Percentiles rank a stretch among this genome's conserved stretches.
These are phyloP conservation scores for Eurotiales sp. DNA, from an alignment of 2,329 filamentous ascomycete genomes.

Conservation along the genomic window DNA sequence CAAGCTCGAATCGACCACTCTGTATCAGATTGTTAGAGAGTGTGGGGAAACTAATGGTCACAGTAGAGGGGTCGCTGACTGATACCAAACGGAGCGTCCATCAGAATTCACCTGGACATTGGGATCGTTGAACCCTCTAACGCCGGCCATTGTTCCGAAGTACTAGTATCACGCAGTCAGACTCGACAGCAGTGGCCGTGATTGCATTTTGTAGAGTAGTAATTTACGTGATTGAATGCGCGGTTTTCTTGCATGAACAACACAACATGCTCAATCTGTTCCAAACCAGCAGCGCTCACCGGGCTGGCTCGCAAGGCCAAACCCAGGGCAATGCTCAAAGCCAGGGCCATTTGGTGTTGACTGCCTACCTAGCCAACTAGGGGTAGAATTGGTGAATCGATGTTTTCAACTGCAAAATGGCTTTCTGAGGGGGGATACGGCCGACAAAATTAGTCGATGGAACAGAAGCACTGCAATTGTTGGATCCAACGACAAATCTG, in stretches of 20 bases:
- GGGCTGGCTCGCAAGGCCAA: constrained; percentile 14
- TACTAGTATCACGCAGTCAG: constrained; percentile 39
- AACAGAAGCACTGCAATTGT: no score
- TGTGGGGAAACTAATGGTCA: no score
- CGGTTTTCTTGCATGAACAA: constrained; percentile 56
- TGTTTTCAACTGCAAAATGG: neutral
- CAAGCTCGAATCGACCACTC: constrained; percentile 36
- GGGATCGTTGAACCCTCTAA: constrained; percentile 54
- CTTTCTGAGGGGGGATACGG: neutral
- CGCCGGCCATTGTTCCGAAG: constrained; percentile 55
- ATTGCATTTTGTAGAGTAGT: neutral
- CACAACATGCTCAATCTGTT: constrained; percentile 55
- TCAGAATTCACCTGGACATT: constrained; percentile 51
- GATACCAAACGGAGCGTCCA: constrained; percentile 46
- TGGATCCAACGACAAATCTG: no score
- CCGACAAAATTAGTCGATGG: neutral
- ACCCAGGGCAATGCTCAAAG: constrained; percentile 3
- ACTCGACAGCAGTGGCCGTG: no score
- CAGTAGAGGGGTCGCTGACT: constrained; percentile 30
- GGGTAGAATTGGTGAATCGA: no score
- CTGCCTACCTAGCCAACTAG: no score
- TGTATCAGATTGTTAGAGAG: constrained; percentile 15
- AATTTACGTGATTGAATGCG: constrained; percentile 34
- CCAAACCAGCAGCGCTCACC: constrained; percentile 24
- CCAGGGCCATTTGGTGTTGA: constrained; percentile 13